Percentiles rank a stretch among this genome's conserved stretches.
phyloP scores from a whole-genome alignment of 345 rosid genomes.

The Hibiscus syriacus region DNA sequence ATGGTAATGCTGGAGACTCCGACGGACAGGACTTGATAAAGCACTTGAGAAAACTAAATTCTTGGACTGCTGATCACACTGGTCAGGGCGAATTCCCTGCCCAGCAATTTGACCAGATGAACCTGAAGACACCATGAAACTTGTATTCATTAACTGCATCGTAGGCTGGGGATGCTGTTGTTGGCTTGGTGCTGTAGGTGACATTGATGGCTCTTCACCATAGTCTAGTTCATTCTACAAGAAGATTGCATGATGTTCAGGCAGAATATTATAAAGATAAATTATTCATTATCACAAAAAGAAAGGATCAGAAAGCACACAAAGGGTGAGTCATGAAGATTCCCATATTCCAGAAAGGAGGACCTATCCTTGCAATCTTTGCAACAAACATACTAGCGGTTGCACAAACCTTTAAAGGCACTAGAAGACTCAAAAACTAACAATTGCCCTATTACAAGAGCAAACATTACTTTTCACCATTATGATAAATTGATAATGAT shows the following conservation, averaged over 20 bases:
- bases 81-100: slow-evolving; percentile 51
- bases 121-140: slow-evolving; percentile 37
- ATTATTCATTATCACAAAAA: neutral
- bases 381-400: neutral
- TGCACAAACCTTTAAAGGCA: neutral
- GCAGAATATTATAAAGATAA: neutral
- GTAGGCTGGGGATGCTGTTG: slow-evolving; percentile 44
- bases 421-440: neutral
- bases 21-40: slow-evolving; percentile 56
- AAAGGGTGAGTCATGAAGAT: neutral
- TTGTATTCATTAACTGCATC: slow-evolving; percentile 32
- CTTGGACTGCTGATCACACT: slow-evolving; percentile 60
- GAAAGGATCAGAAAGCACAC: neutral
- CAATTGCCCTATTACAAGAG: neutral
- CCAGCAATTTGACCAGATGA: slow-evolving; percentile 28
- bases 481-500: neutral
- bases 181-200: slow-evolving; percentile 56
- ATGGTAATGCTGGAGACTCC: slow-evolving; percentile 71
- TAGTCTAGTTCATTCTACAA: slow-evolving; percentile 49
- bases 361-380: neutral
- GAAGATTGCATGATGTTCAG: neutral
- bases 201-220: slow-evolving; percentile 48
- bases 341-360: neutral
- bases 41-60: too few relatives aligned
- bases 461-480: neutral